These are phyloP conservation scores for Naganishia onofrii DNA, from an alignment of 768 basidiomycete species.

Conservation along the genomic window DNA sequence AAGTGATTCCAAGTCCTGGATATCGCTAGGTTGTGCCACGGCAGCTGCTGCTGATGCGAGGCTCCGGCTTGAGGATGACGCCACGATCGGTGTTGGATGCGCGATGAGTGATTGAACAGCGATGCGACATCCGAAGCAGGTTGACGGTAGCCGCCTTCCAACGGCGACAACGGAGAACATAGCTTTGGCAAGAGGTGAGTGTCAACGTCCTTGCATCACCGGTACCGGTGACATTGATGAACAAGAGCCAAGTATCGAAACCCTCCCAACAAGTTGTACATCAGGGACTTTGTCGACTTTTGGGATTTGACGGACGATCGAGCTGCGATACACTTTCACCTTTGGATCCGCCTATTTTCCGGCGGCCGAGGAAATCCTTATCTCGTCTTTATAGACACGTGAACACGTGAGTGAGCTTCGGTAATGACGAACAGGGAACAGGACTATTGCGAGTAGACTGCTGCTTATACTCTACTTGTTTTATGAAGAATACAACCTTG, in stretches of 20 bases:
- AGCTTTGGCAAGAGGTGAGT: background rate
- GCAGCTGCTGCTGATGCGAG: background rate
- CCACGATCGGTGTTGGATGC: background rate
- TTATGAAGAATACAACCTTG: too few species aligned
- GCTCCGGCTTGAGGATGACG: constrained; percentile 1
- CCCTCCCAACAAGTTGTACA: background rate
- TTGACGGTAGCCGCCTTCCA: background rate
- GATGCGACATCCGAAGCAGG: background rate
- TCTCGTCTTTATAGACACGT: background rate
- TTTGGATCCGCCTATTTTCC: background rate
- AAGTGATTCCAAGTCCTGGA: background rate
- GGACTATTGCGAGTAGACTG: too few species aligned
- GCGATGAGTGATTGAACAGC: background rate
- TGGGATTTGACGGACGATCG: background rate
- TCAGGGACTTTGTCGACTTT: background rate
- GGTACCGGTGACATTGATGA: background rate
- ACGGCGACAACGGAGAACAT: background rate
- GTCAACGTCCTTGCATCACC: background rate
- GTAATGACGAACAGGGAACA: background rate
- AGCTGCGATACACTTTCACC: background rate
- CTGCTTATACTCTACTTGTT: too few species aligned
- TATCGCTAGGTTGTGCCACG: background rate
- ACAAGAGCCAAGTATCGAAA: background rate
- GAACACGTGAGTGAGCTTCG: too few species aligned
- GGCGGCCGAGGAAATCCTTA: constrained; percentile 1